phyloP scores from a whole-genome alignment of 1,139 yeast species.

The Saccharomyces hybrid region DNA sequence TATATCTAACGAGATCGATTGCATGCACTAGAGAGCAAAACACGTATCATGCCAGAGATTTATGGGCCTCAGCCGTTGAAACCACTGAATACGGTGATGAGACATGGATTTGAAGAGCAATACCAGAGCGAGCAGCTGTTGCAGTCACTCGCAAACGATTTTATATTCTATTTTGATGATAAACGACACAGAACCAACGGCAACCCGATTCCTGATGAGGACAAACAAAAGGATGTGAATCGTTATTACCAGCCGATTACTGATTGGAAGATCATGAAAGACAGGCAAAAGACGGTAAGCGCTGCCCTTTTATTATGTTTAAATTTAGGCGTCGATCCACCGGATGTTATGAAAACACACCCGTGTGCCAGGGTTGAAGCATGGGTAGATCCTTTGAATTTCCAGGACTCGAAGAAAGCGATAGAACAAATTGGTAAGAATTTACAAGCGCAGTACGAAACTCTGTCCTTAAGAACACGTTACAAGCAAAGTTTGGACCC shows the following conservation, averaged over 20 bases:
- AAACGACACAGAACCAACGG: slow-evolving; percentile 90
- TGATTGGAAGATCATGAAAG: slow-evolving; percentile 90
- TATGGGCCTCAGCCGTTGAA: slow-evolving; percentile 32
- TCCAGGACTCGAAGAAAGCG: slow-evolving; percentile 83
- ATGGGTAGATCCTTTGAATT: slow-evolving; percentile 86
- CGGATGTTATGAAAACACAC: slow-evolving; percentile 87
- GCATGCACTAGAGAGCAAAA: neutral
- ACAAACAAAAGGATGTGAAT: slow-evolving; percentile 38
- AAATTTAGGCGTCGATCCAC: slow-evolving; percentile 94
- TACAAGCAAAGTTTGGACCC: slow-evolving; percentile 91
- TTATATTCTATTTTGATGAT: slow-evolving; percentile 76
- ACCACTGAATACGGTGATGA: slow-evolving; percentile 47
- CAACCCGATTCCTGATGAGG: slow-evolving; percentile 60
- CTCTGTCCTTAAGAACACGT: slow-evolving; percentile 76
- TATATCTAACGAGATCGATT: neutral
- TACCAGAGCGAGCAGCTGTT: slow-evolving; percentile 55
- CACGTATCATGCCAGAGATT: slow-evolving; percentile 15
- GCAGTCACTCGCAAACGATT: slow-evolving; percentile 57
- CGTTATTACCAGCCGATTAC: slow-evolving; percentile 59
- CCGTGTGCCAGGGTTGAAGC: slow-evolving; percentile 92
- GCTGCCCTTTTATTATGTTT: slow-evolving; percentile 88
- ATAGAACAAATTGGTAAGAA: slow-evolving; percentile 86
- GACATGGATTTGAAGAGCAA: slow-evolving; percentile 81
- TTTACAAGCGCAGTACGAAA: slow-evolving; percentile 82
- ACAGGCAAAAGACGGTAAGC: slow-evolving; percentile 86